phyloP scores from a whole-genome alignment of 73 alveolate genomes.

The Paramecium biaurelia region DNA sequence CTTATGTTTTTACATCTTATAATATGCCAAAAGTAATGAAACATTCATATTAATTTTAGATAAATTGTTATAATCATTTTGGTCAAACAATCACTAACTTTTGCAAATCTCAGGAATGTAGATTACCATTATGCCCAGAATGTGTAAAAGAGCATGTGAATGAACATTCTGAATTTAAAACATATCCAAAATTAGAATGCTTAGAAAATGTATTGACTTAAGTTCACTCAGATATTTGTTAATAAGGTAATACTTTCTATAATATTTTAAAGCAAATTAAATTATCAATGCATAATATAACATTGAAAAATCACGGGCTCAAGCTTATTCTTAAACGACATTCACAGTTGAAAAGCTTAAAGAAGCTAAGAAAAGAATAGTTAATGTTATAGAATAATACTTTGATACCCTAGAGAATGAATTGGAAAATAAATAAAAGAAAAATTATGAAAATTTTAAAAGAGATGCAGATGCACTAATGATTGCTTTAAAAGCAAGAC shows the following conservation, averaged over 20 bases:
- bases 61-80: constrained; percentile 12
- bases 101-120: background rate
- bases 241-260: background rate
- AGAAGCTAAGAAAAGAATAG: background rate
- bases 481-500: background rate
- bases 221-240: background rate
- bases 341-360: background rate
- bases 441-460: background rate
- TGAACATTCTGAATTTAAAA: constrained; percentile 14
- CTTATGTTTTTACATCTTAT: background rate
- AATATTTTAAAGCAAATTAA: background rate
- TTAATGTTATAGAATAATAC: background rate
- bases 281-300: background rate
- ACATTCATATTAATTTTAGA: background rate
- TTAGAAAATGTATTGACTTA: background rate
- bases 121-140: constrained; percentile 38
- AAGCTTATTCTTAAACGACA: background rate
- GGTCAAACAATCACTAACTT: constrained; percentile 33
- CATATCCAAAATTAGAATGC: constrained; percentile 28
- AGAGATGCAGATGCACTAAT: background rate
- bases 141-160: constrained; percentile 26
- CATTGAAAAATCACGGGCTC: background rate
- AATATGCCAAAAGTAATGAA: constrained; percentile 46
- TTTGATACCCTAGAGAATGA: constrained; percentile 27
- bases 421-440: constrained; percentile 3